These are phyloP conservation scores for Farysia itapuensis DNA, from an alignment of 1,284 basidiomycete genomes.

Conservation along the genomic window DNA sequence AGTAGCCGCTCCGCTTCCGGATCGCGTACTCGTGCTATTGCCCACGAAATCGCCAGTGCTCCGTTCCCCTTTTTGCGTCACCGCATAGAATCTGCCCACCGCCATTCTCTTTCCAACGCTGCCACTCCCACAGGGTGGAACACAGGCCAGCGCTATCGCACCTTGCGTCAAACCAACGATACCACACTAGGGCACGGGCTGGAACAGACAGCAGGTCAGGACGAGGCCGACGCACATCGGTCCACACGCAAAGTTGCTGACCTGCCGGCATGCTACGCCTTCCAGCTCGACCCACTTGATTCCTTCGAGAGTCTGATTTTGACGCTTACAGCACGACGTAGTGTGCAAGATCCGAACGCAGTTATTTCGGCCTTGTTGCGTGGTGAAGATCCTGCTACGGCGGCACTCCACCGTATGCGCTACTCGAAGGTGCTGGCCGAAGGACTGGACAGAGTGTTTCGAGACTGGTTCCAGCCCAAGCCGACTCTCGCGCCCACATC, in stretches of 20 bases:
- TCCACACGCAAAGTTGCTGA: conserved; percentile 1
- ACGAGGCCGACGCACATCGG: conserved; percentile 32
- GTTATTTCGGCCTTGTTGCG: conserved; percentile 13
- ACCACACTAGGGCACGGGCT: conserved; percentile 5
- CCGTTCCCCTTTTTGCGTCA: conserved; percentile 27
- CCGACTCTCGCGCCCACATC: background rate
- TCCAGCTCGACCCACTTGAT: conserved; percentile 48
- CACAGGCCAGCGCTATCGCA: background rate
- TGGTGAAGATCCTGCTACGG: conserved; percentile 5
- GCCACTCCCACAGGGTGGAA: background rate
- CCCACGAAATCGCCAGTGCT: conserved; percentile 20
- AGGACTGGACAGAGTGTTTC: conserved; percentile 43
- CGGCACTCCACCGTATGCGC: conserved; percentile 8
- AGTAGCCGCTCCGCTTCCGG: conserved; percentile 17
- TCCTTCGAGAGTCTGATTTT: conserved; percentile 47
- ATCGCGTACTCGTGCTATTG: conserved; percentile 26
- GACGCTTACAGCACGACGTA: conserved; percentile 21
- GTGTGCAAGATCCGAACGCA: conserved; percentile 5
- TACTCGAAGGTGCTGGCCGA: conserved; percentile 42
- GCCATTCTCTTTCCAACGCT: conserved; percentile 1
- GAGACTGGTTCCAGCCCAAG: conserved; percentile 40
- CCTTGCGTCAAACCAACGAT: background rate
- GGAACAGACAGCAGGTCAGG: conserved; percentile 15
- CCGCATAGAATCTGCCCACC: conserved; percentile 17
- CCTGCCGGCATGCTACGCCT: conserved; percentile 33